Base-by-base conservation (phyloP, 257 asterid species). In the Nicotiana benthamiana region DNA sequence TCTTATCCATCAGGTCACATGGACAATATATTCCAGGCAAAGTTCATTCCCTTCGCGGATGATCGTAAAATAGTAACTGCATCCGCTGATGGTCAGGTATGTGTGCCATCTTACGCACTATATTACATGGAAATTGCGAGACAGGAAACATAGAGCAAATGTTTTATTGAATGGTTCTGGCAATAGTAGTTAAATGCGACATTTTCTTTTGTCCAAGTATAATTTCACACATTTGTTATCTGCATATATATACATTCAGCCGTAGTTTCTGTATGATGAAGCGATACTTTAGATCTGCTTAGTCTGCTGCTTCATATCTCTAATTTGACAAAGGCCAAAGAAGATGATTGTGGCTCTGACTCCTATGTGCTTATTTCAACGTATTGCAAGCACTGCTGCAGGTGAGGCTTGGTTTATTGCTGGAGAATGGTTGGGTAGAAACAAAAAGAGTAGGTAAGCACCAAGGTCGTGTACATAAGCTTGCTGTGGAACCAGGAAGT, bases 401-500 rank as follows among this genome's bases (percentile, higher is more conserved):
- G 98, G 97, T 94, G 80, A 94, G 94, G 86, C 91, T 92, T 75
- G 86, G 93, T 84, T 89, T 85, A 77, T 53, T 91, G 76, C 66
- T 79, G 84, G 97, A 91, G 80, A 90, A 85, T 82, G 95, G 97
- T 84, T 83, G 84, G 34, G 93, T 92, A 40, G 90, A 88, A 81
- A 94, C 92, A 75, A 85, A 88, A 87, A 89, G 75, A 74, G 75
- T 92, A 61, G 91, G 92, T 66, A 88, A 85, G 90, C 97, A 94
- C 88, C 90, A 78, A 75, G 97, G 95, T 63, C 92, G 95, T 56
- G 97, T 91, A 78, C 95, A 91, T 89, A 89, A 87, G 81, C 91
- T 92, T 82, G 98, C 98, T n/a, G 91, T 90, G 15, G 98, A 91
- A 85, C 98, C 97, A 8, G 95, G 93, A 82, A 92, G 89, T 75